Evolutionary conservation across 495 filamentous ascomycete species (phyloP).

Genomic region (Eremomyces bilateralis): DNA sequence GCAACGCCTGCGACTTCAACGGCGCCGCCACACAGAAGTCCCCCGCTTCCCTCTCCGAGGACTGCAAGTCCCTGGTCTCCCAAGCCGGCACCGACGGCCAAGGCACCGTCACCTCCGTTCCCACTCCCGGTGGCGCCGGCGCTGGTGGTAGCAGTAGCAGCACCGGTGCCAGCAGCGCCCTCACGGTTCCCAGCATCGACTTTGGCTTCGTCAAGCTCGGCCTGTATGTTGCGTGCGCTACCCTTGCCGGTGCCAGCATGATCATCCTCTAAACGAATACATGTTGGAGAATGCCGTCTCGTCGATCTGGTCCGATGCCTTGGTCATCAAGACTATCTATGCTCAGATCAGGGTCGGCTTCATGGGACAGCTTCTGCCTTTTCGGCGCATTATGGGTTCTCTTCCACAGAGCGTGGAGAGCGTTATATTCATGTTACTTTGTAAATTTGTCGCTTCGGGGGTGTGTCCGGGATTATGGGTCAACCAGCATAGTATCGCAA

Average conservation of each 20-base stretch:
- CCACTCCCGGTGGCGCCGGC: slow-evolving; percentile 26
- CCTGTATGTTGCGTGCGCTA: slow-evolving; percentile 43
- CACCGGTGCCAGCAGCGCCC: slow-evolving; percentile 18
- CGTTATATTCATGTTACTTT: too few relatives aligned
- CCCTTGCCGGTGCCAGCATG: slow-evolving; percentile 51
- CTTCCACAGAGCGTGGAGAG: too few relatives aligned
- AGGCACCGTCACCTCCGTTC: slow-evolving; percentile 35
- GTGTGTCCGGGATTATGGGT: too few relatives aligned
- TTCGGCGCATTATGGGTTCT: too few relatives aligned
- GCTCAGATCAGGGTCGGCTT: too few relatives aligned
- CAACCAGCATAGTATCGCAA: too few relatives aligned
- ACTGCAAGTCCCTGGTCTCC: slow-evolving; percentile 31
- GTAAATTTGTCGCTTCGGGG: too few relatives aligned
- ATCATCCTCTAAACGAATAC: slow-evolving; percentile 56
- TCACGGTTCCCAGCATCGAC: slow-evolving; percentile 31
- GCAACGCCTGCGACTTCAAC: slow-evolving; percentile 53
- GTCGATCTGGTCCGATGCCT: too few relatives aligned
- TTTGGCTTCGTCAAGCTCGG: slow-evolving; percentile 44
- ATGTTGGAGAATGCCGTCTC: too few relatives aligned
- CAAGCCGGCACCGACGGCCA: slow-evolving; percentile 42
- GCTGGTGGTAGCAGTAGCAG: slow-evolving; percentile 16
- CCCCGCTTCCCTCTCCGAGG: slow-evolving; percentile 26
- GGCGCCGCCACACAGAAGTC: slow-evolving; percentile 31
- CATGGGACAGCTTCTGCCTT: too few relatives aligned
- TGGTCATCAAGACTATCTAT: too few relatives aligned